These are phyloP conservation scores for Teratosphaeria epicoccoides DNA, from an alignment of 2,329 filamentous ascomycete genomes.

Conservation along the genomic window DNA sequence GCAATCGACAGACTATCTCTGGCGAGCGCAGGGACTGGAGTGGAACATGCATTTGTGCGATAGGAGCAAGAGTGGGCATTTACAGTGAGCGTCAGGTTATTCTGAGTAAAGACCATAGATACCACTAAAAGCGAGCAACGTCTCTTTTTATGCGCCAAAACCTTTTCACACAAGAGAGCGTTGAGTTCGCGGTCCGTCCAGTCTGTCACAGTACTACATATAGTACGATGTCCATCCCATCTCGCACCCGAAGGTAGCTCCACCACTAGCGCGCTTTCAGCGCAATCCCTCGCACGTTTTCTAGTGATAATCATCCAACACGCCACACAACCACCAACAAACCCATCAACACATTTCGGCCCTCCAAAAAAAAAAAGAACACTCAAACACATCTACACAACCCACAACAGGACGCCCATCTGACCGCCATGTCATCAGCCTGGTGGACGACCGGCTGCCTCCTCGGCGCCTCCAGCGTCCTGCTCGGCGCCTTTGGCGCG, in stretches of 20 bases:
- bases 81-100: background rate
- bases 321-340: background rate
- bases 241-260: background rate
- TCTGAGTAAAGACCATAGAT: background rate
- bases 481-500: constrained; percentile 56
- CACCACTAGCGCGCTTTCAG: background rate
- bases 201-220: too few relatives aligned
- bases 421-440: background rate
- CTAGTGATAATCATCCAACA: background rate
- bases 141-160: too few relatives aligned
- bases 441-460: constrained; percentile 51
- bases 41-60: background rate
- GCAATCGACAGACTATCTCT: too few relatives aligned
- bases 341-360: background rate
- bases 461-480: constrained; percentile 51
- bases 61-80: background rate
- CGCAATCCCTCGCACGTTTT: background rate
- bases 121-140: background rate
- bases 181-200: too few relatives aligned
- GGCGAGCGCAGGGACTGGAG: background rate
- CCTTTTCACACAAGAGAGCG: too few relatives aligned
- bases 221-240: background rate
- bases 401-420: background rate
- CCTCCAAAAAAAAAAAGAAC: too few relatives aligned
- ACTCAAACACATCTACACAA: too few relatives aligned